Evolutionary conservation across 768 basidiomycete species (phyloP), one percentile per base, ranked within the genome.

Genomic region (Boletus fagicola): DNA sequence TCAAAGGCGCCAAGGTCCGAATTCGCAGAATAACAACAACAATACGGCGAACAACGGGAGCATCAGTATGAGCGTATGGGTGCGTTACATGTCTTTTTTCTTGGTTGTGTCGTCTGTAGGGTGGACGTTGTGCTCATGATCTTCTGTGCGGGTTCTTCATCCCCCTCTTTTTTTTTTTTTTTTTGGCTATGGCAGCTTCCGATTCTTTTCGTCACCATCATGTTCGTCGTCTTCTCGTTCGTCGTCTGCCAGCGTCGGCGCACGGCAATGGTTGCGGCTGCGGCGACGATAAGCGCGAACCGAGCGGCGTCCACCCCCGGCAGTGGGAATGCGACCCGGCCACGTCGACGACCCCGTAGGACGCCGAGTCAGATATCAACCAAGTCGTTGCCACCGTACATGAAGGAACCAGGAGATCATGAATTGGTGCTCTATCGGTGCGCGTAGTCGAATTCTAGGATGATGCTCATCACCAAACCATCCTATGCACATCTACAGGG

Each of bases 361-460:
- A 91, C 88, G 5, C 87, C 91, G 4, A 91, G 88, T 45, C 89
- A 91, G 68, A 84, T 92, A 51, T 90, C 88, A 6, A 90, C 88
- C 9, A 83, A 80, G 30, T 90, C 87, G 6, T 69, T 93, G 31
- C 91, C 91, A 6, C 82, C 79, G 30, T 93, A 93, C 63, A 88
- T 83, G 75, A 91, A 91, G 72, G 90, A 93, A 58, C 89, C 91
- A 0, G 90, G 90, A 16, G 91, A 91, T 48, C 78, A 86, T 39
- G 91, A 93, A 68, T 77, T 93, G 30, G 91, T 93, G 6, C 83
- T 93, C 51, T 76, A 72, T 44, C 69, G 79, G 80, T 82, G 57
- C 60, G 76, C 26, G 2, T 8, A 11, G 11, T 53, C 10, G 13
- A 24, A 8, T 15, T 42, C 12, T 33, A n/a, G 15, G 6, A 6